phyloP scores from a whole-genome alignment of 2,329 filamentous ascomycete species.

The Diplodia intermedia region DNA sequence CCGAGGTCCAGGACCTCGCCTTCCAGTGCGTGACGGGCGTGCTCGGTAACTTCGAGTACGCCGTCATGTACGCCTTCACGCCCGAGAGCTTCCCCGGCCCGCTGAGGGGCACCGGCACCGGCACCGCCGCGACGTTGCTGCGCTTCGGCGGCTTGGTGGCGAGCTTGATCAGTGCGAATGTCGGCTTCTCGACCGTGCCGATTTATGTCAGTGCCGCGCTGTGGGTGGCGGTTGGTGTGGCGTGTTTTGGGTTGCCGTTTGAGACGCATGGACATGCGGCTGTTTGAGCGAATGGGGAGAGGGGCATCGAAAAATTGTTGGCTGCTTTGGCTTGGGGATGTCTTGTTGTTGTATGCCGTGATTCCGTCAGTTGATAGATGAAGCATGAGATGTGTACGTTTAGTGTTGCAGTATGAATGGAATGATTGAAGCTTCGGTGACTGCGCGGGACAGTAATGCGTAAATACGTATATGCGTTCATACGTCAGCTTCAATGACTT shows the following conservation, averaged over 20 bases:
- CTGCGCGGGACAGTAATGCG: too few species aligned
- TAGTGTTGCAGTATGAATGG: background rate
- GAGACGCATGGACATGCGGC: constrained; percentile 53
- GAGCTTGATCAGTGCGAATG: constrained; percentile 53
- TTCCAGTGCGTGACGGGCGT: constrained; percentile 54
- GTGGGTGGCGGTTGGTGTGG: constrained; percentile 53
- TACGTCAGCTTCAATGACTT: too few species aligned
- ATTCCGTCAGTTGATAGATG: background rate
- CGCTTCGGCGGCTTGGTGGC: constrained; percentile 52
- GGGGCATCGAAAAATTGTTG: background rate
- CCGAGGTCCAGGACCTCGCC: constrained; percentile 44
- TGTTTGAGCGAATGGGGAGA: constrained; percentile 35
- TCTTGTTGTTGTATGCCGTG: background rate
- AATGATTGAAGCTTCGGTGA: background rate
- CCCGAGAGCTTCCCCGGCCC: constrained; percentile 66
- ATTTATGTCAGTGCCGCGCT: constrained; percentile 56
- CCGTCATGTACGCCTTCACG: constrained; percentile 56
- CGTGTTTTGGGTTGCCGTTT: constrained; percentile 54
- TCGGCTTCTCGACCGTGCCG: constrained; percentile 52
- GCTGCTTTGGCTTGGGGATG: background rate
- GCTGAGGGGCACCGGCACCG: constrained; percentile 61
- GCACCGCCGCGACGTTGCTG: constrained; percentile 54
- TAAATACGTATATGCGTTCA: too few species aligned
- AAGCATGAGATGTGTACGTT: background rate
- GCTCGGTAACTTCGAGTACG: constrained; percentile 51